A percentile compares a stretch with the other conserved stretches of the same genome.
Evolutionary conservation across 2,329 filamentous ascomycete genomes (phyloP).

Genomic region (Dactylellina cionopaga): DNA sequence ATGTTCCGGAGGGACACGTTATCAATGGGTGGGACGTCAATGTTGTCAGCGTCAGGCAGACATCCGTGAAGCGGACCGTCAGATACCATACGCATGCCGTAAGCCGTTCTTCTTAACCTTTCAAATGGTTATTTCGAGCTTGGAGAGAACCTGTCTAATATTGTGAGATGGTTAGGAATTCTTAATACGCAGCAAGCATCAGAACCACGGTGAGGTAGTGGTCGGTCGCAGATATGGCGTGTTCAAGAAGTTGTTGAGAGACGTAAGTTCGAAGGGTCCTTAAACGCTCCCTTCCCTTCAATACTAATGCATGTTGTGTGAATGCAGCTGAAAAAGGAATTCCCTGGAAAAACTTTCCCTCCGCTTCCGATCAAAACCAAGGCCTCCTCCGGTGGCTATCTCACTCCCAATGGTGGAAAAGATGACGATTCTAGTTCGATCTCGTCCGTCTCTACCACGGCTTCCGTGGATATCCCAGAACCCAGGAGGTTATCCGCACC

Average conservation of each 20-base stretch:
- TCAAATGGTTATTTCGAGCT: neutral
- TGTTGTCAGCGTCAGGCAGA: constrained; percentile 85
- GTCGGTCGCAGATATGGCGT: constrained; percentile 88
- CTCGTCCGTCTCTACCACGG: constrained; percentile 82
- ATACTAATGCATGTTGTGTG: constrained; percentile 7
- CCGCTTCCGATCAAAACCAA: constrained; percentile 93
- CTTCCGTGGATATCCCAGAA: constrained; percentile 64
- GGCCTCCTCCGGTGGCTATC: constrained; percentile 70
- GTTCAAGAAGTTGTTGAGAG: constrained; percentile 80
- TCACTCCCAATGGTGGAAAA: constrained; percentile 66
- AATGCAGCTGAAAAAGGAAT: constrained; percentile 74
- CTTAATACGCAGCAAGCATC: constrained; percentile 82
- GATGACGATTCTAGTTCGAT: constrained; percentile 70
- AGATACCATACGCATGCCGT: constrained; percentile 91
- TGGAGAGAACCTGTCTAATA: constrained; percentile 2
- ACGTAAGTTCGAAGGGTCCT: constrained; percentile 60
- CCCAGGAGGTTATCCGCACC: constrained; percentile 60
- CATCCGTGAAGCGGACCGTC: constrained; percentile 83
- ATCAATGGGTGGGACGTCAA: constrained; percentile 98
- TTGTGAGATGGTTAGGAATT: constrained; percentile 74
- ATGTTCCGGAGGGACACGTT: constrained; percentile 87
- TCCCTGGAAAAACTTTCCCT: constrained; percentile 89
- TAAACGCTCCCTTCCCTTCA: neutral
- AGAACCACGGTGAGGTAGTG: constrained; percentile 78
- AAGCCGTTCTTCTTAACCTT: constrained; percentile 58